phyloP scores from a whole-genome alignment of 306 rosid genomes.

The Canavalia ensiformis region DNA sequence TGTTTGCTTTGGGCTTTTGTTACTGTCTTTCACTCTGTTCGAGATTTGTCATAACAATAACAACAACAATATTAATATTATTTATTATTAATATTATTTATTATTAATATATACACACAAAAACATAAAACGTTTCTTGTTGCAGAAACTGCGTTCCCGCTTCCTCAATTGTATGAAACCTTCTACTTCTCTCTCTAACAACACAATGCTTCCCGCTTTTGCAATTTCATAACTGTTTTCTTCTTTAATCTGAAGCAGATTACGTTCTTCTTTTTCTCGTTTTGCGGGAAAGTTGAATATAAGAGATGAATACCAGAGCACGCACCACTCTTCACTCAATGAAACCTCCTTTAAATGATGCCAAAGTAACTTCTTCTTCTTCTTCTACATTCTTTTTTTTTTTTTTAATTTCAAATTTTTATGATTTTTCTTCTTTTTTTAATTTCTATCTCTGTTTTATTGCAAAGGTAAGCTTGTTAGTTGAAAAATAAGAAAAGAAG shows the following conservation, averaged over 20 bases:
- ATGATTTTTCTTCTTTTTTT: not conserved
- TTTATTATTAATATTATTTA: not conserved
- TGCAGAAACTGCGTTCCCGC: conserved; percentile 75
- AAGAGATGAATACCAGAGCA: conserved; percentile 75
- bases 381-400: conserved; percentile 4
- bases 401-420: not conserved
- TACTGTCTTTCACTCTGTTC: conserved; percentile 70
- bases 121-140: conserved; percentile 36
- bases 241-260: conserved; percentile 34
- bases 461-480: conserved; percentile 40
- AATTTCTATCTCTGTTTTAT: not conserved
- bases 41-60: conserved; percentile 41
- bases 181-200: conserved; percentile 31
- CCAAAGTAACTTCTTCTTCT: conserved; percentile 63
- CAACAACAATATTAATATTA: not conserved
- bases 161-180: conserved; percentile 51
- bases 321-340: conserved; percentile 70
- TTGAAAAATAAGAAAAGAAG: conserved; percentile 45
- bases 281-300: conserved; percentile 52
- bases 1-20: conserved; percentile 47
- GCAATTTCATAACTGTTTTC: conserved; percentile 29
- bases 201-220: conserved; percentile 41
- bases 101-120: not conserved
- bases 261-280: conserved; percentile 54
- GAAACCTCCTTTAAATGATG: conserved; percentile 69